Percentiles rank a stretch among this genome's conserved stretches.
Evolutionary conservation across 495 filamentous ascomycete species (phyloP).

Genomic region (Penicillium manginii): DNA sequence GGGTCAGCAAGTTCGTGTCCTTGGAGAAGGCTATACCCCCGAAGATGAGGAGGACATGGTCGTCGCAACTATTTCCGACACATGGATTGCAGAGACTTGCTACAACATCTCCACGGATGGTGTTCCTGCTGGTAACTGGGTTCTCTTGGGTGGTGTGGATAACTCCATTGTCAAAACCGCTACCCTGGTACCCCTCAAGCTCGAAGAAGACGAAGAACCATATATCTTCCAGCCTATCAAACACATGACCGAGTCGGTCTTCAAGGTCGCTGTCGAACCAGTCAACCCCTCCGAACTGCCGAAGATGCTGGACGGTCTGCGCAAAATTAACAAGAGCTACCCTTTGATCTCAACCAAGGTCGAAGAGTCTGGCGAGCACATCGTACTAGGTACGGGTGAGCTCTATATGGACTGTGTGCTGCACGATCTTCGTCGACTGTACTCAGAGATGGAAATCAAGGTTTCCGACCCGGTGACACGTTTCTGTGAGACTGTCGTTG

Average conservation of each 20-base stretch:
- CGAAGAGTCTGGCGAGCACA: constrained; percentile 97
- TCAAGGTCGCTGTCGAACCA: constrained; percentile 97
- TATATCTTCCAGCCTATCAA: constrained; percentile 92
- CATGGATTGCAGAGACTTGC: constrained; percentile 90
- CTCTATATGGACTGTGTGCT: constrained; percentile 99
- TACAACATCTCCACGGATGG: constrained; percentile 92
- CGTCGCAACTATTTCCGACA: constrained; percentile 81
- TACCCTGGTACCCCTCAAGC: constrained; percentile 82
- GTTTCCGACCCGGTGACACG: constrained; percentile 97
- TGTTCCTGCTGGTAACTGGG: constrained; percentile 94
- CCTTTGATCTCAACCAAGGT: constrained; percentile 95
- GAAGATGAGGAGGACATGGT: constrained; percentile 99
- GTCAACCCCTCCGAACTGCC: constrained; percentile 98
- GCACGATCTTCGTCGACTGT: constrained; percentile 88
- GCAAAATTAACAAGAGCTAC: constrained; percentile 97
- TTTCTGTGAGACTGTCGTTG: constrained; percentile 98
- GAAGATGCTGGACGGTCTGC: constrained; percentile 96
- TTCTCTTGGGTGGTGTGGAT: constrained; percentile 87
- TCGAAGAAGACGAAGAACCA: constrained; percentile 85
- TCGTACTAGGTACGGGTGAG: constrained; percentile 92
- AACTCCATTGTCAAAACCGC: constrained; percentile 98
- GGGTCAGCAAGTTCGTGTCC: constrained; percentile 81
- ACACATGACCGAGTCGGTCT: constrained; percentile 96
- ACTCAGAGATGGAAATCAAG: constrained; percentile 99
- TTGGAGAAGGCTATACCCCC: constrained; percentile 93